phyloP scores from a whole-genome alignment of 306 rosid genomes.

The Sophora flavescens region DNA sequence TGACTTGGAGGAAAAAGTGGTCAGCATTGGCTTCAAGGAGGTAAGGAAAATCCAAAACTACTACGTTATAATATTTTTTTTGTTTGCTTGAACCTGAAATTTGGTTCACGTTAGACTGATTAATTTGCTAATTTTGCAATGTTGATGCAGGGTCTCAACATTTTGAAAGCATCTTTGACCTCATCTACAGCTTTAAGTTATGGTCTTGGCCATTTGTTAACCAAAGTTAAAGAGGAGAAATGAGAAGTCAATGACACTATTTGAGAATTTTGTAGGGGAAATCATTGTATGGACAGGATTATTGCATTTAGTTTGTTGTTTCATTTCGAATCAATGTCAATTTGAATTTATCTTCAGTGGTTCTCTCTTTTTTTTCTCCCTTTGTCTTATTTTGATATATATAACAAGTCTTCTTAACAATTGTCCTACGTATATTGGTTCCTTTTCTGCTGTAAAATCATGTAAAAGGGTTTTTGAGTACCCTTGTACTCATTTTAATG shows the following conservation, averaged over 20 bases:
- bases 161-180: slow-evolving; percentile 34
- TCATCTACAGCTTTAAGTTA: slow-evolving; percentile 22
- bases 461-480: too few species aligned
- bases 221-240: slow-evolving; percentile 3
- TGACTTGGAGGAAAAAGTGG: background rate
- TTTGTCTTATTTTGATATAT: too few species aligned
- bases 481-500: too few species aligned
- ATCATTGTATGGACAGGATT: too few species aligned
- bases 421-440: too few species aligned
- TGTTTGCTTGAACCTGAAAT: too few species aligned
- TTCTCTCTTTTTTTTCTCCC: too few species aligned
- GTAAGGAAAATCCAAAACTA: background rate
- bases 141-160: slow-evolving; percentile 18
- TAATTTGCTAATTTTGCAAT: background rate
- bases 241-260: background rate
- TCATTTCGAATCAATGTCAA: background rate
- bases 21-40: slow-evolving; percentile 38
- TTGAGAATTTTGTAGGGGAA: background rate
- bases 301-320: background rate
- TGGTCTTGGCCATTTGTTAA: slow-evolving; percentile 31
- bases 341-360: too few species aligned
- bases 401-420: too few species aligned
- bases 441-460: too few species aligned
- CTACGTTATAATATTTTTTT: background rate
- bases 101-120: too few species aligned